phyloP scores from a whole-genome alignment of 1,284 basidiomycete genomes.

The Austroboletus niveus region DNA sequence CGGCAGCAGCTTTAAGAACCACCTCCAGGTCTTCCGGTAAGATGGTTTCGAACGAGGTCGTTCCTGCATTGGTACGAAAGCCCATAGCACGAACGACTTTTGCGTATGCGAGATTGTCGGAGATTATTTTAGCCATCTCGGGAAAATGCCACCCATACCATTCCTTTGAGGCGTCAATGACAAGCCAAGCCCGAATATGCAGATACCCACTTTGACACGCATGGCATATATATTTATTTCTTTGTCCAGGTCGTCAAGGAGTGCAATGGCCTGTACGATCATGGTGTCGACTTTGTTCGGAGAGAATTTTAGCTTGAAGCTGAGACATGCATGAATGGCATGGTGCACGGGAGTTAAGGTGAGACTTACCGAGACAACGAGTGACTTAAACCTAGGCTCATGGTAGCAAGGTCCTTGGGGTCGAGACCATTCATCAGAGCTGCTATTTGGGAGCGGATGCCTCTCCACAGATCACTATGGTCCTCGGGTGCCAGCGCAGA shows the following conservation, averaged over 20 bases:
- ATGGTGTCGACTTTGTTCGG: conserved; percentile 99
- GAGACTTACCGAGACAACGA: conserved; percentile 78
- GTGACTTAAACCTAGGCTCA: conserved; percentile 97
- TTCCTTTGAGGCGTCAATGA: conserved; percentile 57
- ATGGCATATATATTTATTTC: conserved; percentile 99
- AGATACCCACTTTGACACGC: conserved; percentile 85
- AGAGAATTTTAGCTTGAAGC: conserved; percentile 99
- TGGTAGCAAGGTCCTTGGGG: conserved; percentile 95
- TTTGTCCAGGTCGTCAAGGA: conserved; percentile 98
- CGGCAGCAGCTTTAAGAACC: conserved; percentile 88
- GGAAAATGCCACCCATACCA: conserved; percentile 99
- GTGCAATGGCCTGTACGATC: conserved; percentile 98
- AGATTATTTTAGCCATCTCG: conserved; percentile 97
- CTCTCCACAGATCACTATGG: conserved; percentile 85
- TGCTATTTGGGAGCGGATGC: conserved; percentile 89
- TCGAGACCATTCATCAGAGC: conserved; percentile 87
- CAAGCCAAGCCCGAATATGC: not conserved
- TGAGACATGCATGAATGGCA: conserved; percentile 33
- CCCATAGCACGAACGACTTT: conserved; percentile 90
- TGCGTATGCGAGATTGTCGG: conserved; percentile 96
- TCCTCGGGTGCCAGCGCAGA: conserved; percentile 43
- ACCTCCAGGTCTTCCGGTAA: conserved; percentile 95
- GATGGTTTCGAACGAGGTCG: conserved; percentile 85
- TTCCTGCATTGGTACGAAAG: conserved; percentile 89
- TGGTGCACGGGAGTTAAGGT: conserved; percentile 3